These are phyloP conservation scores for Verticillium tricorpus DNA, from an alignment of 2,329 filamentous ascomycete genomes.

Conservation along the genomic window DNA sequence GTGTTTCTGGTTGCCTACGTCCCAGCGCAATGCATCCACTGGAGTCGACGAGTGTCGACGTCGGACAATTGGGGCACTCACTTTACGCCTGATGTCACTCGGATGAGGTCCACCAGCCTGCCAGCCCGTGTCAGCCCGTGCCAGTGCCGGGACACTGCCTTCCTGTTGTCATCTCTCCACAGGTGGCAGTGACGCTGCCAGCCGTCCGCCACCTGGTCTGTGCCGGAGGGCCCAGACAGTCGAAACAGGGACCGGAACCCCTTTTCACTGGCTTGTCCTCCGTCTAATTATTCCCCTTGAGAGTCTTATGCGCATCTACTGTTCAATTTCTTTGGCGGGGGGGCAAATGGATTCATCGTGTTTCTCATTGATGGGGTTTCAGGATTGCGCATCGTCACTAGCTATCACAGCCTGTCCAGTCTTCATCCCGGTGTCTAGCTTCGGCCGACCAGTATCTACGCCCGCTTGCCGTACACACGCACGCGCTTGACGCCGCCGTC, in stretches of 20 bases:
- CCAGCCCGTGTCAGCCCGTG: not conserved
- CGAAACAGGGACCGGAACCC: not conserved
- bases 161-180: no score
- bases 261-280: not conserved
- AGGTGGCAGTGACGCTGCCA: not conserved
- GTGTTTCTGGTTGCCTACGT: not conserved
- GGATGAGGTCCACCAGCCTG: not conserved
- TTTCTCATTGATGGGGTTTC: not conserved
- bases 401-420: not conserved
- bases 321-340: not conserved
- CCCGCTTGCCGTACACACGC: constrained; percentile 66
- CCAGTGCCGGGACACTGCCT: not conserved
- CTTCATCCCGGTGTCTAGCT: not conserved
- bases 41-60: not conserved
- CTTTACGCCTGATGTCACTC: not conserved
- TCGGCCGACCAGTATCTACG: not conserved
- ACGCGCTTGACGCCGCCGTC: constrained; percentile 91
- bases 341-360: not conserved
- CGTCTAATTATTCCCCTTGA: not conserved
- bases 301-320: not conserved
- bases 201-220: not conserved
- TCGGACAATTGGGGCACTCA: not conserved
- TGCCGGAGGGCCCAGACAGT: not conserved
- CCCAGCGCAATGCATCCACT: not conserved
- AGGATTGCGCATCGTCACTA: no score